A percentile compares a stretch with the other conserved stretches of the same genome.
Conservation (phyloP, 2,329 filamentous ascomycete genomes). For the Fusarium decemcellulare region DNA sequence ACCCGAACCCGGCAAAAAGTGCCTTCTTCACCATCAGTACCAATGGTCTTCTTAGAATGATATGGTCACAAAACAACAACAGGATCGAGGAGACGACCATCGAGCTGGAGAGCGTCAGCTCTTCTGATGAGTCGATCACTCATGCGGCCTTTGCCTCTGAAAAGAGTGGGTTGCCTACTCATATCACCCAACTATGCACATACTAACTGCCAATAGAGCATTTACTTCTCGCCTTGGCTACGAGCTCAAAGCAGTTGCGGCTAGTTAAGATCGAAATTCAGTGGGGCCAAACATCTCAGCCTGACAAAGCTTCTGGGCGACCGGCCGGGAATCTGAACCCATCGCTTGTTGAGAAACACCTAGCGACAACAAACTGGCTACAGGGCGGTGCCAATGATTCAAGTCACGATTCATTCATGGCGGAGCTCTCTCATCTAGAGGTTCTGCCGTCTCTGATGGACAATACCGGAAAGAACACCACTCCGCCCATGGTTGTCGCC, state of each 20-base stretch:
- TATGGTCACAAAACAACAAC: conserved; percentile 82
- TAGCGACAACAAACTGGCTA: conserved; percentile 72
- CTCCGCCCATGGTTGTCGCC: conserved; percentile 76
- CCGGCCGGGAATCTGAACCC: conserved; percentile 64
- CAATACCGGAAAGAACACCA: conserved; percentile 67
- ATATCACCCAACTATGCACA: neutral
- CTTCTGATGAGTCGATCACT: conserved; percentile 82
- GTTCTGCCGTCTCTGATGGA: conserved; percentile 78
- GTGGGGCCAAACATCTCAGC: conserved; percentile 72
- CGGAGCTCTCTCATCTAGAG: conserved; percentile 80
- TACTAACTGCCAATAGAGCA: conserved; percentile 57
- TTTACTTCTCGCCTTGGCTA: conserved; percentile 77
- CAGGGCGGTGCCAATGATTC: conserved; percentile 61
- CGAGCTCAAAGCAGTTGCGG: conserved; percentile 79
- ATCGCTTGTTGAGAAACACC: conserved; percentile 67
- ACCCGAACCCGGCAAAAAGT: conserved; percentile 79
- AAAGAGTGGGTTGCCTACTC: conserved; percentile 67
- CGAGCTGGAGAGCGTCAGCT: conserved; percentile 81
- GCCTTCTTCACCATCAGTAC: conserved; percentile 84
- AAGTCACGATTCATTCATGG: conserved; percentile 65
- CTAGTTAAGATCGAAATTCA: conserved; percentile 81
- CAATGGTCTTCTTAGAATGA: conserved; percentile 79
- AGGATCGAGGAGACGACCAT: conserved; percentile 79
- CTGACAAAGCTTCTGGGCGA: conserved; percentile 67
- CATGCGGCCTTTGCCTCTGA: conserved; percentile 84